phyloP scores from a whole-genome alignment of 495 filamentous ascomycete species.

The Daldinia childiae region DNA sequence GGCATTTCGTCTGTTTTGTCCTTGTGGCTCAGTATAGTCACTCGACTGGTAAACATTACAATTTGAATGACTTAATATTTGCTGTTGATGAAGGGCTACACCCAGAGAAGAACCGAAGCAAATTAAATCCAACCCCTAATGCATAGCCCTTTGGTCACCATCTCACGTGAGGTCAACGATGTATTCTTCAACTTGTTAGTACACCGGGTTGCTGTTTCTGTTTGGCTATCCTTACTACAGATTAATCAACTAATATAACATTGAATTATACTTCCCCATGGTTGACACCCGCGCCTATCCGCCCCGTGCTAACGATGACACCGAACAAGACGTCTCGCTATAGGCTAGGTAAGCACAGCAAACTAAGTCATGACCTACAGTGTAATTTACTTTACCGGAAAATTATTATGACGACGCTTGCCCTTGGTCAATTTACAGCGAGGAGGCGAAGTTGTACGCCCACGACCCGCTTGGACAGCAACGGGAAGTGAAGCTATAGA shows the following conservation, averaged over 20 bases:
- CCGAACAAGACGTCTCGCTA: not conserved
- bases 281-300: not conserved
- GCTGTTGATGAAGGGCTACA: not conserved
- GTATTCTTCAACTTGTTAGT: no score
- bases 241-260: no score
- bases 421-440: not conserved
- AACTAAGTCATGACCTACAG: not conserved
- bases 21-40: not conserved
- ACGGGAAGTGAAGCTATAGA: not conserved
- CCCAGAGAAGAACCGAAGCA: not conserved
- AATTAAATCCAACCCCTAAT: not conserved
- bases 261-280: slow-evolving; percentile 8
- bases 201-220: no score
- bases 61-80: not conserved
- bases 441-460: not conserved
- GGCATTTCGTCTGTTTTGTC: not conserved
- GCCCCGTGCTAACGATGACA: not conserved
- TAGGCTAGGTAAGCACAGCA: not conserved
- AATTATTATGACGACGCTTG: not conserved
- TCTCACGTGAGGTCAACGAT: not conserved
- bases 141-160: not conserved
- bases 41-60: not conserved
- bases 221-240: not conserved
- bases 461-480: not conserved
- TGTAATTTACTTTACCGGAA: not conserved